These are phyloP conservation scores for Sporothrix dimorphospora DNA, from an alignment of 2,329 filamentous ascomycete species.

Conservation along the genomic window DNA sequence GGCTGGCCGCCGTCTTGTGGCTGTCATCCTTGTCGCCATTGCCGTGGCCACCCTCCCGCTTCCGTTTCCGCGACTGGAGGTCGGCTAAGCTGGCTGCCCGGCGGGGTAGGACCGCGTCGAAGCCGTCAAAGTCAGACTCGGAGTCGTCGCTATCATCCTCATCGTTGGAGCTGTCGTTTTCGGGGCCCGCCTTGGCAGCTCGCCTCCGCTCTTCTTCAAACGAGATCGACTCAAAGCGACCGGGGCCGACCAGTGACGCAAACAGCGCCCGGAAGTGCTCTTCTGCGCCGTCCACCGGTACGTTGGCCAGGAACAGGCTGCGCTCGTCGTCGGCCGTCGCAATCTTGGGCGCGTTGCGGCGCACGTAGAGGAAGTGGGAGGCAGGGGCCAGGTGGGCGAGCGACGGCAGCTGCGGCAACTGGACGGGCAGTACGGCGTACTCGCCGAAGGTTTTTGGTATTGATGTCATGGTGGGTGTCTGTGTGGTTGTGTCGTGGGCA, in stretches of 20 bases:
- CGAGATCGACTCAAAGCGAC: conserved; percentile 73
- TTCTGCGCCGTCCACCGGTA: conserved; percentile 82
- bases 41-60: conserved; percentile 43
- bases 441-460: conserved; percentile 50
- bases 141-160: background rate
- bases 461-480: conserved; percentile 40
- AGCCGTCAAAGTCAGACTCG: conserved; percentile 6
- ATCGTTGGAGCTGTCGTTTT: background rate
- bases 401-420: conserved; percentile 64
- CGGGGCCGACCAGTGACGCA: conserved; percentile 71
- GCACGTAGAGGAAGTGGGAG: conserved; percentile 85
- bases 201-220: conserved; percentile 67
- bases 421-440: conserved; percentile 71
- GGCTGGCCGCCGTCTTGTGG: conserved; percentile 32
- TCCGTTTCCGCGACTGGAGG: conserved; percentile 55
- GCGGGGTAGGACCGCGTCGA: conserved; percentile 47
- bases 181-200: conserved; percentile 6
- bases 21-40: background rate
- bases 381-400: conserved; percentile 57
- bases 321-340: conserved; percentile 73
- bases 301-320: conserved; percentile 87
- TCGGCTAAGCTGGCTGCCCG: conserved; percentile 46
- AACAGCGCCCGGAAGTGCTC: conserved; percentile 77
- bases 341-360: conserved; percentile 78
- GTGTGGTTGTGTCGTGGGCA: conserved; percentile 9